Evolutionary conservation across 495 filamentous ascomycete genomes (phyloP).

Genomic region (Xylaria longipes): DNA sequence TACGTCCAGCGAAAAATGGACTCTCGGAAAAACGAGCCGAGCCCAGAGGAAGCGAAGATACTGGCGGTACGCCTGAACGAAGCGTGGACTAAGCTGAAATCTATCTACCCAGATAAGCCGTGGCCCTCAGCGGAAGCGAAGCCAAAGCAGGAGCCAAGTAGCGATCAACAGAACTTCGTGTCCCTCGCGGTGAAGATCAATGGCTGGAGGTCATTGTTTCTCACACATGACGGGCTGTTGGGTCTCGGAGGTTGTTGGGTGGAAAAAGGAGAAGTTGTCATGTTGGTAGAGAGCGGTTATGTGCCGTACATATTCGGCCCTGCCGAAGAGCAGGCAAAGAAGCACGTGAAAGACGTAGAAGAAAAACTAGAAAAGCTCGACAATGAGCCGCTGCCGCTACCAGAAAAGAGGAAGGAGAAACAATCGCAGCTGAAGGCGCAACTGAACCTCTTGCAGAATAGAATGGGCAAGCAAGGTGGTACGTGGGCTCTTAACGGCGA

Average conservation of each 20-base stretch:
- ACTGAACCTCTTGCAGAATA: not conserved
- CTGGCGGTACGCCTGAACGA: not conserved
- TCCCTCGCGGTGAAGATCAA: not conserved
- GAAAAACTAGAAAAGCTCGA: not conserved
- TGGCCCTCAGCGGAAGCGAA: not conserved
- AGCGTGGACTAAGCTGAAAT: conserved; percentile 10
- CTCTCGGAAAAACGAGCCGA: not conserved
- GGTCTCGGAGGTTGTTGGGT: not conserved
- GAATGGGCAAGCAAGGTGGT: conserved; percentile 2
- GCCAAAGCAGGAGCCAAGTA: not conserved
- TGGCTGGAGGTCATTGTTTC: not conserved
- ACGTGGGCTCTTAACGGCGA: not conserved
- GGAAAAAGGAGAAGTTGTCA: not conserved
- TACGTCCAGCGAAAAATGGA: not conserved
- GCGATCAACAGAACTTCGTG: not conserved
- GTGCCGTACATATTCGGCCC: not conserved
- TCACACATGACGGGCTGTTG: not conserved
- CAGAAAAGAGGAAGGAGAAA: not conserved
- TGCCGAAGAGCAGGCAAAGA: not conserved
- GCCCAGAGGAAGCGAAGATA: not conserved
- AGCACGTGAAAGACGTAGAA: not conserved
- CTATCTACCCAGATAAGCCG: not conserved
- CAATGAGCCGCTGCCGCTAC: not conserved
- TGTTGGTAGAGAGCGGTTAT: conserved; percentile 7
- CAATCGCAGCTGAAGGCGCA: not conserved